phyloP scores from a whole-genome alignment of 2,329 filamentous ascomycete genomes.

The Trichophyton verrucosum region DNA sequence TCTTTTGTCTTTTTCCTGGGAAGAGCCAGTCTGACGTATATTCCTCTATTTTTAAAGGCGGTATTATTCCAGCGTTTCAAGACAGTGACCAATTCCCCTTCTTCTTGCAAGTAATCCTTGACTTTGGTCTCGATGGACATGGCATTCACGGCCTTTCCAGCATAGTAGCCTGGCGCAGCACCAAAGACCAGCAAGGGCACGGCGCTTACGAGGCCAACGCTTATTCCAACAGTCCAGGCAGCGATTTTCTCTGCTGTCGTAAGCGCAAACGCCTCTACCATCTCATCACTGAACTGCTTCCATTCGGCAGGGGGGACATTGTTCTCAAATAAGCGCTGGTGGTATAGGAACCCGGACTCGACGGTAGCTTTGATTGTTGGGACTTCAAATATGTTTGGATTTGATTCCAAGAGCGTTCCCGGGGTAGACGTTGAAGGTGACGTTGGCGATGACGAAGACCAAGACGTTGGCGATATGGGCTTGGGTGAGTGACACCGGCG shows the following conservation, averaged over 20 bases:
- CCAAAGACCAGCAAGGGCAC: conserved; percentile 5
- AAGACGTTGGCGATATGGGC: background rate
- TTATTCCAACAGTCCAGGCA: conserved; percentile 9
- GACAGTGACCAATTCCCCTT: conserved; percentile 9
- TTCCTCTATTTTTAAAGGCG: conserved; percentile 8
- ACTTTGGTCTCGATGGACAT: conserved; percentile 10
- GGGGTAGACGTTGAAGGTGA: background rate
- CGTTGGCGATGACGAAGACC: background rate
- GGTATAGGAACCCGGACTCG: conserved; percentile 9
- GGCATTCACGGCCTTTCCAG: conserved; percentile 10
- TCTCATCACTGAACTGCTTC: conserved; percentile 9
- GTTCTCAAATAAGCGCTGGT: conserved; percentile 9
- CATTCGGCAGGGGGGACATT: conserved; percentile 9
- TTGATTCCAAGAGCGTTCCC: background rate
- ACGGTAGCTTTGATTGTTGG: conserved; percentile 2
- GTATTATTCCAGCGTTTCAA: conserved; percentile 9
- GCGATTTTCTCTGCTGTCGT: conserved; percentile 8
- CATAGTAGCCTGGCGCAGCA: conserved; percentile 10
- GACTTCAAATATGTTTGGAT: conserved; percentile 6
- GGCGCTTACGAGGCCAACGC: conserved; percentile 7
- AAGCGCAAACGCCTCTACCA: conserved; percentile 6
- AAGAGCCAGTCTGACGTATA: conserved; percentile 6
- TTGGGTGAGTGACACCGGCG: background rate
- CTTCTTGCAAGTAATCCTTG: conserved; percentile 3
- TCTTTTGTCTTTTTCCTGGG: background rate